phyloP scores from a whole-genome alignment of 306 rosid genomes.

The Rosa lucieae region DNA sequence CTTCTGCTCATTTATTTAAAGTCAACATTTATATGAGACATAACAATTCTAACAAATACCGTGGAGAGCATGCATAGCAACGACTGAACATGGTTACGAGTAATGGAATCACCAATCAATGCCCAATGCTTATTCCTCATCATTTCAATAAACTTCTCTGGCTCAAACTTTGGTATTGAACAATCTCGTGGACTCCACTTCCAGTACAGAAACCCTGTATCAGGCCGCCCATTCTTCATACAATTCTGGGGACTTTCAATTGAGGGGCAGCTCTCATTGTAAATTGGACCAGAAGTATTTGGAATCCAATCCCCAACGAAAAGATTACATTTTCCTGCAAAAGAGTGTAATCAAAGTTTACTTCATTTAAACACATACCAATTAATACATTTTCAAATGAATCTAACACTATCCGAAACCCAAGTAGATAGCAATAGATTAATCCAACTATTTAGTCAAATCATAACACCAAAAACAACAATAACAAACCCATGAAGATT shows the following conservation, averaged over 20 bases:
- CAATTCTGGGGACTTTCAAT: slow-evolving; percentile 92
- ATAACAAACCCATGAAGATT: neutral
- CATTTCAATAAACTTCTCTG: slow-evolving; percentile 56
- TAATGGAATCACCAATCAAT: slow-evolving; percentile 87
- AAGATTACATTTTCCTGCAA: slow-evolving; percentile 72
- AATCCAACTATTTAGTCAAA: neutral
- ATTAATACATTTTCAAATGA: neutral
- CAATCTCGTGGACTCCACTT: slow-evolving; percentile 82
- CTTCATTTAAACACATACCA: slow-evolving; percentile 10
- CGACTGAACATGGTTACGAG: slow-evolving; percentile 95
- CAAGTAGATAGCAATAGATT: neutral
- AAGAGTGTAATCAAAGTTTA: slow-evolving; percentile 7
- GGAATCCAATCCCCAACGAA: slow-evolving; percentile 83
- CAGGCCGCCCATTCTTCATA: slow-evolving; percentile 85
- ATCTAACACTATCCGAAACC: slow-evolving; percentile 1
- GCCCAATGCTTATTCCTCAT: slow-evolving; percentile 89
- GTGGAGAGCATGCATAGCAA: slow-evolving; percentile 78
- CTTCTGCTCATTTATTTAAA: slow-evolving; percentile 1
- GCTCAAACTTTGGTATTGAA: slow-evolving; percentile 59
- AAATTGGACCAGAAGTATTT: slow-evolving; percentile 59
- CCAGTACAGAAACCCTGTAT: slow-evolving; percentile 69
- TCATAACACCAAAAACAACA: neutral
- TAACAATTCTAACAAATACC: slow-evolving; percentile 46
- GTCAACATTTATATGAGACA: slow-evolving; percentile 4
- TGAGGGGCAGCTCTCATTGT: slow-evolving; percentile 67